Base-by-base conservation (phyloP, 2,329 filamentous ascomycete genomes). In the Cladophialophora carrionii region DNA sequence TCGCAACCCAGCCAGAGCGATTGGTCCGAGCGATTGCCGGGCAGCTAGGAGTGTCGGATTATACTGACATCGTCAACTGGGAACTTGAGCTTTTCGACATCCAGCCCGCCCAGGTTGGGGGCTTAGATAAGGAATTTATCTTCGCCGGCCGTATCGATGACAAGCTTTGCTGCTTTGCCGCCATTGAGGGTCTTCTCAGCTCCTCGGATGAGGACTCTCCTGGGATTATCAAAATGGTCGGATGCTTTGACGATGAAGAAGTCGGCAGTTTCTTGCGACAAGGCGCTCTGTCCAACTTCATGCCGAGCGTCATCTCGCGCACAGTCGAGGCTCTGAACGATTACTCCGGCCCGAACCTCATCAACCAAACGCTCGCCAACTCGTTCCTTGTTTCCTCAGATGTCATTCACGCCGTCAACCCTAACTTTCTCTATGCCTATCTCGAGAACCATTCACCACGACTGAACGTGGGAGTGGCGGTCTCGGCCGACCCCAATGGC, bases 231-330 rank as follows among this genome's bases (percentile, higher is more conserved):
- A 96, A 96, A 79, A 83, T 97, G 62, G 91, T 95, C 41, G 92
- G 90, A n/a, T 88, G 97, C 72, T 98, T 98, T 74, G 95, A 98
- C 75, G 90, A 97, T 73, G 95, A 99, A 78, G 95, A 99, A 78
- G 96, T 99, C 67, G 95, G 95, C 66, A 96, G 90, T 29, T 83
- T 92, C 8, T 86, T 97, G 57, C 90, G 94, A 62, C 94, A 98
- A 79, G 95, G 95, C 66, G 95, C 95, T 5, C 85, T 86, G 60
- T 88, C 91, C 62, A 98, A 97, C 81, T 96, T 97, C 81, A 84
- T 98, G 63, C 90, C 91, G 48, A 84, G 85, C 43, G 85, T 89
- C 26, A 85, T 98, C 64, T 91, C 96, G 79, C 90, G 94, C 67
- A 87, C 92, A 62, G 85, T 92, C 61, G 92, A 82, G 76, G 82